phyloP scores from a whole-genome alignment of 371 early-diverging fungal species.

The Mucor velutinosus region DNA sequence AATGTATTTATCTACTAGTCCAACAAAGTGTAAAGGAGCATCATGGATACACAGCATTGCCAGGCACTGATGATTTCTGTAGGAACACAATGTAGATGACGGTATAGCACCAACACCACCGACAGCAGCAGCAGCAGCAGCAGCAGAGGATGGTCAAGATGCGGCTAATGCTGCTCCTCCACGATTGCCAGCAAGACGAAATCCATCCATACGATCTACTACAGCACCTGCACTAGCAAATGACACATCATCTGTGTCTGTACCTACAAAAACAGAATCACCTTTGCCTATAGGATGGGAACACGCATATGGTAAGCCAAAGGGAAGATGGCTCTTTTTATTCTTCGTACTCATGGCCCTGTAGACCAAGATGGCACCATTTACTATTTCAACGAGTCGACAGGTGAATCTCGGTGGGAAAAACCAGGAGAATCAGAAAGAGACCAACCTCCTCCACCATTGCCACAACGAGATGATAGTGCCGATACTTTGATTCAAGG shows the following conservation, averaged over 20 bases:
- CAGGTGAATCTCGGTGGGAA: constrained; percentile 53
- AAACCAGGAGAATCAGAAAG: constrained; percentile 7
- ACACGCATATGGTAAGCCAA: constrained; percentile 19
- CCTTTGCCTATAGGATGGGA: constrained; percentile 28
- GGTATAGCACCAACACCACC: not conserved
- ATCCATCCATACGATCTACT: not conserved
- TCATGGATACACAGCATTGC: not conserved
- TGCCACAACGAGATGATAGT: constrained; percentile 19
- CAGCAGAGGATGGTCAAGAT: not conserved
- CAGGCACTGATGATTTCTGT: not conserved
- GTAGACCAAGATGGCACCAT: constrained; percentile 45
- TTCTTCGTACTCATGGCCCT: not conserved
- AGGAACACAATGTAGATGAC: not conserved
- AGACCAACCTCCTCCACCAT: not conserved
- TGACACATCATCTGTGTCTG: not conserved
- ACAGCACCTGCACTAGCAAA: not conserved
- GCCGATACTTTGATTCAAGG: constrained; percentile 20
- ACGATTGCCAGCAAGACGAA: not conserved
- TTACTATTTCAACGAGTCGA: constrained; percentile 50
- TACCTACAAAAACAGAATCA: not conserved
- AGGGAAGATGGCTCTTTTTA: not conserved
- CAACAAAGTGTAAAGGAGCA: not conserved
- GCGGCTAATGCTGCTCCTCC: not conserved
- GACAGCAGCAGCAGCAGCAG: not conserved
- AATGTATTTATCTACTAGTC: not conserved